Evolutionary conservation across 2,329 filamentous ascomycete genomes (phyloP), one percentile per base, ranked within the genome.

Genomic region (Venturia asperata): DNA sequence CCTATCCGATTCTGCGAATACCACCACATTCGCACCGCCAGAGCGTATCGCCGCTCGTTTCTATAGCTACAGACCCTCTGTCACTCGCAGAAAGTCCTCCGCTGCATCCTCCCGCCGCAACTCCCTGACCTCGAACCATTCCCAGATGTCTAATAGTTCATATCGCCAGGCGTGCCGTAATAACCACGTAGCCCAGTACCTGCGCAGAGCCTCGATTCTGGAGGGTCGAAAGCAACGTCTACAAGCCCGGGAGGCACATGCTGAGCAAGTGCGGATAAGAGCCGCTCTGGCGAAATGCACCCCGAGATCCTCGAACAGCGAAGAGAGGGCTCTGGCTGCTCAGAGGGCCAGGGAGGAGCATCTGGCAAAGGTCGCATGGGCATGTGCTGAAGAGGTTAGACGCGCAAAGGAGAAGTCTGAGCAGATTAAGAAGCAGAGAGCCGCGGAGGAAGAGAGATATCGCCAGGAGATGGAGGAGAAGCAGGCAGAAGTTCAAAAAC

Each of bases 361-460:
- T 70, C 77, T 94, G 21, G 90, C 89, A 10, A 90, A 92, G 74
- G 92, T 93, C 55, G 89, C 90, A 4, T 88, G 90, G 61, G 83
- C 85, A 67, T 93, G 90, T 72, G 90, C 90, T 24, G 90, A 92
- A 74, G 90, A 94, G 73, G 90, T 94, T 19, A 87, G 89, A 72
- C 83, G 89, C 68, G 90, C 90, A 63, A 93, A 93, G 79, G 87
- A 89, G 62, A 82, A 92, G n/a, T 90, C 90, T 17, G 89, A 91
- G 74, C 87, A 84, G 66, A 91, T 90, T 79, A 92, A 91, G 76
- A 88, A 90, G 77, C 88, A 88, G 74, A 86, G 90, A 68, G 87
- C 91, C 72, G 86, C 87, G 65, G 88, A 92, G 68, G 83, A 89
- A 65, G 82, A 82, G 69, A 86, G 86, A 71, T 81, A 90, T 73